Percentiles rank a stretch among this genome's conserved stretches.
phyloP scores from a whole-genome alignment of 2,329 filamentous ascomycete species.

The Cytospora mali region DNA sequence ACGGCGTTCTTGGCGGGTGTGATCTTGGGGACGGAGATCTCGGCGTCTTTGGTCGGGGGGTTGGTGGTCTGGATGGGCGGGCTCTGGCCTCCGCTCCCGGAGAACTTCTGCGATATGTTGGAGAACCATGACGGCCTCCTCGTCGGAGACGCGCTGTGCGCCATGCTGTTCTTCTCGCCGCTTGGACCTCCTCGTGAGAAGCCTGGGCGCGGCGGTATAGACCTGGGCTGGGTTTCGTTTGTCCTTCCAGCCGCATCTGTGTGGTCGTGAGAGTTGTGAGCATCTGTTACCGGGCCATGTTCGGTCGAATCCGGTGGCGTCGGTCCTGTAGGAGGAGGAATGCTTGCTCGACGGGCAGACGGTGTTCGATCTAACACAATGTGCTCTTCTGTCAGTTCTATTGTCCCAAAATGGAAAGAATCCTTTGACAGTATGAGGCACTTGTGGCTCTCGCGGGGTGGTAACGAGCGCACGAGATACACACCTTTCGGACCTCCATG shows the following conservation, averaged over 20 bases:
- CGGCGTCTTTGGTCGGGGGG: conserved; percentile 42
- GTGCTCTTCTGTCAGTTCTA: conserved; percentile 20
- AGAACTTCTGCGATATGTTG: conserved; percentile 91
- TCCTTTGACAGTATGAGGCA: neutral
- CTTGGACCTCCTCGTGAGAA: conserved; percentile 38
- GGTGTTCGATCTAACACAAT: conserved; percentile 25
- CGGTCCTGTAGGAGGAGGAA: conserved; percentile 29
- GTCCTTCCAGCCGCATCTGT: conserved; percentile 20
- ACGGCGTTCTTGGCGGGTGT: conserved; percentile 60
- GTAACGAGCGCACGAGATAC: conserved; percentile 34
- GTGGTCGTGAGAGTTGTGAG: conserved; percentile 27
- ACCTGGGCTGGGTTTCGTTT: conserved; percentile 31
- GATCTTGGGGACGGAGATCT: conserved; percentile 52
- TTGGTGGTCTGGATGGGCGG: conserved; percentile 37
- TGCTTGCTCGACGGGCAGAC: conserved; percentile 29
- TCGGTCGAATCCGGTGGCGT: conserved; percentile 29
- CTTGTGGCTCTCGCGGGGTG: neutral
- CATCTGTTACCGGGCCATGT: conserved; percentile 22
- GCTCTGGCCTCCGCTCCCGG: conserved; percentile 47
- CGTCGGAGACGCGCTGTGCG: conserved; percentile 43
- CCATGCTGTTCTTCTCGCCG: conserved; percentile 38
- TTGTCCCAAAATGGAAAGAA: neutral
- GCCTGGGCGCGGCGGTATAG: conserved; percentile 38
- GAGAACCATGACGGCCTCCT: conserved; percentile 88
- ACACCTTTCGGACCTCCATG: conserved; percentile 75